These are phyloP conservation scores for Aethionema arabicum DNA, from an alignment of 345 rosid genomes.

Conservation along the genomic window DNA sequence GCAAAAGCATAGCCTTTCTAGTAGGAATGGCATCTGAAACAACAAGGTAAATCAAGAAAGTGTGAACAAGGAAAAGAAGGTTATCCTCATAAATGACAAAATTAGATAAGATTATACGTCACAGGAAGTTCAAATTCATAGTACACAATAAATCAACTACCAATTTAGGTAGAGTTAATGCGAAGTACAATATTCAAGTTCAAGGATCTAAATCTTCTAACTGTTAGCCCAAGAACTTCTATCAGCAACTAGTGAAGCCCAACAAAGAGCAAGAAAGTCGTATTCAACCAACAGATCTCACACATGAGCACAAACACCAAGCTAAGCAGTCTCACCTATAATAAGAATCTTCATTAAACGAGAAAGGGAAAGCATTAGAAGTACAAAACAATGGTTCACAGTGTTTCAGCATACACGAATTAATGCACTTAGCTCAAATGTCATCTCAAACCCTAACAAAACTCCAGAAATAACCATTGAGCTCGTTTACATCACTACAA, in stretches of 20 bases:
- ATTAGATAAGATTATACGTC: too few relatives aligned
- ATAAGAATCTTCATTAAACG: too few relatives aligned
- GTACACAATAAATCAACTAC: background rate
- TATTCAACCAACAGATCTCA: background rate
- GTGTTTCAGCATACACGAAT: background rate
- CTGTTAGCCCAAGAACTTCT: background rate
- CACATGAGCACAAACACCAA: background rate
- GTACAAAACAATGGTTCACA: background rate
- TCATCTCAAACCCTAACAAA: constrained; percentile 6
- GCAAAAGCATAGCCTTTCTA: constrained; percentile 77
- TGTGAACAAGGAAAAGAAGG: background rate
- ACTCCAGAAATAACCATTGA: background rate
- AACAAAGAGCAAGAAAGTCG: background rate
- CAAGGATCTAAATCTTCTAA: background rate
- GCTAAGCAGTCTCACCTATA: constrained; percentile 1
- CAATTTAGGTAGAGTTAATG: constrained; percentile 1
- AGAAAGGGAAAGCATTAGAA: background rate
- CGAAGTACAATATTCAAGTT: background rate
- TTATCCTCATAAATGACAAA: background rate
- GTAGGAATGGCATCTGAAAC: constrained; percentile 90
- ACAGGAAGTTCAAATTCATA: background rate
- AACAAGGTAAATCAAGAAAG: constrained; percentile 7
- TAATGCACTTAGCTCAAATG: background rate
- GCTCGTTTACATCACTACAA: background rate
- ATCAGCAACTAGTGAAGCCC: background rate